Evolutionary conservation across 2,329 filamentous ascomycete species (phyloP).

Genomic region (Pochonia chlamydosporia): DNA sequence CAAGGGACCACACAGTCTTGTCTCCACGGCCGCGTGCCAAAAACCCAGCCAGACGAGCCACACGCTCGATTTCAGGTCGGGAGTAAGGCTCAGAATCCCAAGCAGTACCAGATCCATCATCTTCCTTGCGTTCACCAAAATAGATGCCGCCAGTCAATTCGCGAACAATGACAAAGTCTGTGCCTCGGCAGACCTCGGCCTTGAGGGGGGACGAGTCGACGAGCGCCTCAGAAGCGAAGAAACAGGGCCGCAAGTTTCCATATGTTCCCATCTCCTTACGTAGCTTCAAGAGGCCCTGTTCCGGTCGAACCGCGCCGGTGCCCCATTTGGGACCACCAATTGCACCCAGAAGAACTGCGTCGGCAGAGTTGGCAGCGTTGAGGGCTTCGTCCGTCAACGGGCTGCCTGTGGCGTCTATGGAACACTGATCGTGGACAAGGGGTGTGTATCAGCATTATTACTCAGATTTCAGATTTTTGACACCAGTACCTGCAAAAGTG

Average conservation of each 20-base stretch:
- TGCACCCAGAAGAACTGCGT: conserved; percentile 86
- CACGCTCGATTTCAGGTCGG: conserved; percentile 77
- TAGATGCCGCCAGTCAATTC: conserved; percentile 92
- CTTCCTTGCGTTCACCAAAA: conserved; percentile 76
- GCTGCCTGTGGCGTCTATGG: conserved; percentile 74
- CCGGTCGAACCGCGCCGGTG: conserved; percentile 78
- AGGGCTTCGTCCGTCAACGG: conserved; percentile 82
- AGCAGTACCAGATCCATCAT: conserved; percentile 65
- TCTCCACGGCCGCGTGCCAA: conserved; percentile 70
- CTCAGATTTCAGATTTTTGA: neutral
- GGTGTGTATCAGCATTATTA: conserved; percentile 3
- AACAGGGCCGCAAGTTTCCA: conserved; percentile 92
- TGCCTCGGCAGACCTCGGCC: conserved; percentile 74
- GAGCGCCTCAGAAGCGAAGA: conserved; percentile 83
- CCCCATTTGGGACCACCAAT: conserved; percentile 98
- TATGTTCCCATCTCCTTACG: conserved; percentile 92
- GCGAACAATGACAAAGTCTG: conserved; percentile 87
- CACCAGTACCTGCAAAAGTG: no score
- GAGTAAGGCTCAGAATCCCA: conserved; percentile 86
- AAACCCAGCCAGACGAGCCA: conserved; percentile 75
- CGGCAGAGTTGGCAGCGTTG: conserved; percentile 72
- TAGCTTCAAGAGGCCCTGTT: conserved; percentile 84
- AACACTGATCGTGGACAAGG: conserved; percentile 53
- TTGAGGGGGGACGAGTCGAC: conserved; percentile 84
- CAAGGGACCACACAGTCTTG: conserved; percentile 71